Evolutionary conservation across 2,329 filamentous ascomycete genomes (phyloP).

Genomic region (Fusarium sp.): DNA sequence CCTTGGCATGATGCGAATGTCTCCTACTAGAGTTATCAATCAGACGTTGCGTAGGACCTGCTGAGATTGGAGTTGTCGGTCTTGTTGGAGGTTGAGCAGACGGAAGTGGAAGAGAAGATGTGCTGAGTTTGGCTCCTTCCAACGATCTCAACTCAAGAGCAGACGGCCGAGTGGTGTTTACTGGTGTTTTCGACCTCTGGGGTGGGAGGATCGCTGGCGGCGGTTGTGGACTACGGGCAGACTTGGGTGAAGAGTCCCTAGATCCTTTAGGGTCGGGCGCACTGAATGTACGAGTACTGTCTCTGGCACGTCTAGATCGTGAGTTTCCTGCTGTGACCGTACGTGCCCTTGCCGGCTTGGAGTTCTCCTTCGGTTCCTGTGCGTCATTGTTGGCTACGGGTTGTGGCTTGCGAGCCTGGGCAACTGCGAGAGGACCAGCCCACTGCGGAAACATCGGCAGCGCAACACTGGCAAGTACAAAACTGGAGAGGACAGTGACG

Average conservation of each 20-base stretch:
- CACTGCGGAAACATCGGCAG: slow-evolving; percentile 80
- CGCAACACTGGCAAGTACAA: slow-evolving; percentile 81
- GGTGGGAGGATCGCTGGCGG: slow-evolving; percentile 37
- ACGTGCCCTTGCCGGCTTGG: slow-evolving; percentile 69
- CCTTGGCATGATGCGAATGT: slow-evolving; percentile 71
- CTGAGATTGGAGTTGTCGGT: slow-evolving; percentile 68
- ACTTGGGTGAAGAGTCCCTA: slow-evolving; percentile 44
- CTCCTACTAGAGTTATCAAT: slow-evolving; percentile 64
- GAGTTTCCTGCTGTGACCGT: slow-evolving; percentile 68
- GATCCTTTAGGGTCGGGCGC: slow-evolving; percentile 53
- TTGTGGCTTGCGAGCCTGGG: slow-evolving; percentile 81
- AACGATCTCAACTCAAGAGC: slow-evolving; percentile 64
- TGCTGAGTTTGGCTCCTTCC: slow-evolving; percentile 74
- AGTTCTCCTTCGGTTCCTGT: slow-evolving; percentile 55
- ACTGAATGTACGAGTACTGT: slow-evolving; percentile 58
- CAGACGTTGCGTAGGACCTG: slow-evolving; percentile 59
- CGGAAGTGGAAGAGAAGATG: slow-evolving; percentile 74
- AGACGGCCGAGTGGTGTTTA: slow-evolving; percentile 57
- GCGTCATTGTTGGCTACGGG: slow-evolving; percentile 45
- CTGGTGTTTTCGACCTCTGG: slow-evolving; percentile 48
- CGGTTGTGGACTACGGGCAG: slow-evolving; percentile 42
- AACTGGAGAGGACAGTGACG: slow-evolving; percentile 82
- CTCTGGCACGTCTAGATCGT: slow-evolving; percentile 61
- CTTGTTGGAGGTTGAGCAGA: slow-evolving; percentile 64
- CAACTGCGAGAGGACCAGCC: slow-evolving; percentile 83